These are phyloP conservation scores for Uncinocarpus reesii DNA, from an alignment of 2,329 filamentous ascomycete genomes.

Conservation along the genomic window DNA sequence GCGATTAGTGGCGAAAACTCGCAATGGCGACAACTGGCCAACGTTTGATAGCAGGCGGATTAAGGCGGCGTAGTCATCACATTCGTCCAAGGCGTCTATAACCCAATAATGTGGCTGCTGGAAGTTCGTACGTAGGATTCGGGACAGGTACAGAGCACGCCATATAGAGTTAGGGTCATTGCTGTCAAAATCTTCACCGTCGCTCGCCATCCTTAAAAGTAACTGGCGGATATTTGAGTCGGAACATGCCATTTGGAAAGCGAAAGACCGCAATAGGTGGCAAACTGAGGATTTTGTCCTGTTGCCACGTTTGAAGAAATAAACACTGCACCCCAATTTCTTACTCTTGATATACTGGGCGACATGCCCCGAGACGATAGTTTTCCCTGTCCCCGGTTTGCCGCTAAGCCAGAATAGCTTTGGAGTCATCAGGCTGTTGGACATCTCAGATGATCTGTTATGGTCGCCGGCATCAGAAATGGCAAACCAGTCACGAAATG, in stretches of 20 bases:
- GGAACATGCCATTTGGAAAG: slow-evolving; percentile 25
- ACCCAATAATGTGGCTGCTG: slow-evolving; percentile 25
- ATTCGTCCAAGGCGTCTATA: slow-evolving; percentile 29
- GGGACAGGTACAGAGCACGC: neutral
- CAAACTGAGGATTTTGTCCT: slow-evolving; percentile 16
- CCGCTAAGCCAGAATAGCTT: slow-evolving; percentile 22
- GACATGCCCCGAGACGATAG: slow-evolving; percentile 21
- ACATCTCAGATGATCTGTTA: too few species aligned
- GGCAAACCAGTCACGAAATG: slow-evolving; percentile 23
- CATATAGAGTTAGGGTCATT: neutral
- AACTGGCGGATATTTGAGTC: slow-evolving; percentile 18
- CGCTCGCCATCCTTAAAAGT: slow-evolving; percentile 7
- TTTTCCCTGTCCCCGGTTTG: slow-evolving; percentile 23
- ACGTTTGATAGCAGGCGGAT: slow-evolving; percentile 20
- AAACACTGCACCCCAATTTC: slow-evolving; percentile 22
- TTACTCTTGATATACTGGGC: slow-evolving; percentile 20
- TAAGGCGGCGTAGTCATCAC: slow-evolving; percentile 19
- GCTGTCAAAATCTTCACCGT: neutral
- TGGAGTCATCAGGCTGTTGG: neutral
- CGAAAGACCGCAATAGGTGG: slow-evolving; percentile 23
- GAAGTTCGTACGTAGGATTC: slow-evolving; percentile 20
- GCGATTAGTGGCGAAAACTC: neutral
- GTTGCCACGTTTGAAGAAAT: slow-evolving; percentile 24
- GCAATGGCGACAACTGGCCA: slow-evolving; percentile 3
- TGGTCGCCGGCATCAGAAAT: slow-evolving; percentile 8